Conservation (phyloP, 1,284 basidiomycete genomes). For the Coriolopsis trogii region DNA sequence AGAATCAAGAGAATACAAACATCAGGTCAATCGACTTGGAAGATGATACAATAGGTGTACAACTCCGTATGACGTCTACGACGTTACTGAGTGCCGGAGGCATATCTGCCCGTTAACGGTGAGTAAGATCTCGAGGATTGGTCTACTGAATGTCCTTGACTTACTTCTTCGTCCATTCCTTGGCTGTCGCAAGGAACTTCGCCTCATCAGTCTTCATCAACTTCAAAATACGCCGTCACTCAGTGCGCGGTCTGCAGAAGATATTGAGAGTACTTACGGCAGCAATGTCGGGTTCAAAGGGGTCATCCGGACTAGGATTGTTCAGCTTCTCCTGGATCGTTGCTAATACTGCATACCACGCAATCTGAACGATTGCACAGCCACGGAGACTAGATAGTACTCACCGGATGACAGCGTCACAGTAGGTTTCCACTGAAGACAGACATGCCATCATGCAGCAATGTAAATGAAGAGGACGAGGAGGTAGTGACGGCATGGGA, state of each 20-base stretch:
- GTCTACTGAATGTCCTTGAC: background rate
- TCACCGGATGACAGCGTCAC: conserved; percentile 75
- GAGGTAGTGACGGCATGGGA: background rate
- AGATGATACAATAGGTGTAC: no score
- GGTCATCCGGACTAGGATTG: conserved; percentile 88
- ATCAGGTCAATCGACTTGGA: no score
- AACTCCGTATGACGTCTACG: no score
- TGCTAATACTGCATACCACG: conserved; percentile 59
- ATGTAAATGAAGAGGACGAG: background rate
- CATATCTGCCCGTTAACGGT: no score
- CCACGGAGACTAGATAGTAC: no score
- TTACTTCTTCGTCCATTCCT: conserved; percentile 82
- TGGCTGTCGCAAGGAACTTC: conserved; percentile 74
- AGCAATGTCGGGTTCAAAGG: conserved; percentile 85
- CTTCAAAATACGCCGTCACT: conserved; percentile 40
- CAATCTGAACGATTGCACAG: no score
- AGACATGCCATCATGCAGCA: no score
- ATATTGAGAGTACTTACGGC: conserved; percentile 61
- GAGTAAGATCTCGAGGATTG: background rate
- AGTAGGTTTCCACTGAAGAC: conserved; percentile 84
- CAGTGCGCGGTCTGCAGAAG: no score
- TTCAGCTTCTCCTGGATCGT: conserved; percentile 87
- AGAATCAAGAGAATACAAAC: no score
- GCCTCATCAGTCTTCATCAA: conserved; percentile 71
- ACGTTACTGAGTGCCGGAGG: background rate